Evolutionary conservation across 2,329 filamentous ascomycete species (phyloP).

Genomic region (Venturia asperata): DNA sequence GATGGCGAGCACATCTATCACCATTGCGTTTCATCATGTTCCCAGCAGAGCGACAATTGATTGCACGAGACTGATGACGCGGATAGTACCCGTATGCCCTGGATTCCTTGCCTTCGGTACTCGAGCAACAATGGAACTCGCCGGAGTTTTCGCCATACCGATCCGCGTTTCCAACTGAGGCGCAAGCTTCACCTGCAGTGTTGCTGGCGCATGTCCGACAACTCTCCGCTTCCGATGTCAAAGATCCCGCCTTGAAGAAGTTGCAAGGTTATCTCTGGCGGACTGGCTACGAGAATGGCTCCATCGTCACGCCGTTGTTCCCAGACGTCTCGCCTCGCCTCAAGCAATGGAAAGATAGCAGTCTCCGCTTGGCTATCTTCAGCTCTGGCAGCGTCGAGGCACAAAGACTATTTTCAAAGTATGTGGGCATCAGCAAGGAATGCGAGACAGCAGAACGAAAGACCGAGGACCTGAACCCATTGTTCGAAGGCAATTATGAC

Average conservation of each 20-base stretch:
- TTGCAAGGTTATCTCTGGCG: conserved; percentile 63
- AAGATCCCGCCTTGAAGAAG: conserved; percentile 24
- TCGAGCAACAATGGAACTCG: conserved; percentile 60
- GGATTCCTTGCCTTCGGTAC: conserved; percentile 54
- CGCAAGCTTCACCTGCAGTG: conserved; percentile 50
- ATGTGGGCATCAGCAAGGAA: conserved; percentile 35
- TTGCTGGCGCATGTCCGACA: conserved; percentile 35
- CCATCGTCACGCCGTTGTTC: conserved; percentile 66
- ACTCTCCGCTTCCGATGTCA: conserved; percentile 20
- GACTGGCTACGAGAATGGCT: conserved; percentile 62
- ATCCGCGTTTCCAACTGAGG: conserved; percentile 61
- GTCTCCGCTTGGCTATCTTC: conserved; percentile 63
- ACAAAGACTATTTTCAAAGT: conserved; percentile 70
- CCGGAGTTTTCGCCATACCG: conserved; percentile 54
- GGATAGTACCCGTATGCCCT: conserved; percentile 71
- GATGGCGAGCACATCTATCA: not conserved
- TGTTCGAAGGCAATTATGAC: conserved; percentile 51
- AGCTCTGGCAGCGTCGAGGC: conserved; percentile 74
- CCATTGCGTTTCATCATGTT: conserved; percentile 1
- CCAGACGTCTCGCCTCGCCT: conserved; percentile 63
- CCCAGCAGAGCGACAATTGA: not conserved
- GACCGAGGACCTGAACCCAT: conserved; percentile 38
- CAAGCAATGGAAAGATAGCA: conserved; percentile 50
- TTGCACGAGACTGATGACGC: conserved; percentile 22
- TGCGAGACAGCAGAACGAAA: conserved; percentile 24